These are phyloP conservation scores for Ottelia alismoides DNA, from an alignment of 106 monocot genomes.

Conservation along the genomic window DNA sequence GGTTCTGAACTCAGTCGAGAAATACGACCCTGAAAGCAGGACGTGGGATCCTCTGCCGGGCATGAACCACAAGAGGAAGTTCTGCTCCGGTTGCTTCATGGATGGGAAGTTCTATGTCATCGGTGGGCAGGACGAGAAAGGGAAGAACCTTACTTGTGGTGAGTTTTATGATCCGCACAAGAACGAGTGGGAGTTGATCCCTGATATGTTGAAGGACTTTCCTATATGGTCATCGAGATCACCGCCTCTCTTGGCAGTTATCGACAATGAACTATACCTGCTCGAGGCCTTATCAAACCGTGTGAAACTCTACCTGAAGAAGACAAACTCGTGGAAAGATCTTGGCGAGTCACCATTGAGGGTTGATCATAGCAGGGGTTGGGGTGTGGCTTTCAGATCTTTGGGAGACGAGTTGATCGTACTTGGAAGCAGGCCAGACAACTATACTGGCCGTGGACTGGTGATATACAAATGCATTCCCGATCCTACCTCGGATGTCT, in stretches of 20 bases:
- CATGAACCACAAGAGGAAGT: conserved; percentile 16
- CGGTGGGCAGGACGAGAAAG: conserved; percentile 27
- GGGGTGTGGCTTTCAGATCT: conserved; percentile 38
- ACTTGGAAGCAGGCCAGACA: conserved; percentile 12
- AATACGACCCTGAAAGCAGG: conserved; percentile 13
- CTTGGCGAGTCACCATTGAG: conserved; percentile 22
- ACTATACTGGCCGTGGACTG: conserved; percentile 13
- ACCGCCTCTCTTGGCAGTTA: conserved; percentile 28
- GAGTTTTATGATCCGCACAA: conserved; percentile 16
- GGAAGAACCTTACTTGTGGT: conserved; percentile 21
- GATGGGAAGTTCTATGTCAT: no score
- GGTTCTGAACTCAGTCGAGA: conserved; percentile 22
- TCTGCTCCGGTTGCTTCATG: conserved; percentile 29
- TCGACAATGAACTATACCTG: conserved; percentile 19
- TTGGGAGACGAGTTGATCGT: conserved; percentile 23
- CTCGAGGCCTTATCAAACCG: conserved; percentile 27
- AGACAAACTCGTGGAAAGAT: conserved; percentile 23
- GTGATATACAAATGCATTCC: conserved; percentile 24
- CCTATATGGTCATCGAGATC: conserved; percentile 18
- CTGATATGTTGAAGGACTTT: conserved; percentile 16
- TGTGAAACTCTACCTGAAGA: conserved; percentile 25
- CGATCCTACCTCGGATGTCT: conserved; percentile 4
- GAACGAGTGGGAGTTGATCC: conserved; percentile 17
- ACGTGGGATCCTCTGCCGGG: conserved; percentile 15
- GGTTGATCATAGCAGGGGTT: conserved; percentile 29